A percentile compares a stretch with the other conserved stretches of the same genome.
These are phyloP conservation scores for Acorus calamus DNA, from an alignment of 106 monocot genomes.

Conservation along the genomic window DNA sequence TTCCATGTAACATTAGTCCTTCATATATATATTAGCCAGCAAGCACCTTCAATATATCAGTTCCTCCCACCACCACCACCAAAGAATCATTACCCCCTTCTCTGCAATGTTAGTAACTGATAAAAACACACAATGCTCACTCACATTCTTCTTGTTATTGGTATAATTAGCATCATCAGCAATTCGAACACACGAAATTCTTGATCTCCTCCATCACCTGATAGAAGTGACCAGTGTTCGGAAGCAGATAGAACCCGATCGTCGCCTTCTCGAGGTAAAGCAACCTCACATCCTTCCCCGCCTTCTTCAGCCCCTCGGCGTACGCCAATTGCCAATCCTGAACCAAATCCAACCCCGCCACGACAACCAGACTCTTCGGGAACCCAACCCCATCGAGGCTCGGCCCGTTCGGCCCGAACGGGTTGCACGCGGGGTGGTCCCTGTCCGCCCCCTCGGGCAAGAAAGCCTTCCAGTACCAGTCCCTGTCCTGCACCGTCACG, in stretches of 20 bases:
- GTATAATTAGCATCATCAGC: slow-evolving; percentile 11
- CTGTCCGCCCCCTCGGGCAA: slow-evolving; percentile 76
- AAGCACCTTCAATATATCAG: no score
- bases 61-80: no score
- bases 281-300: slow-evolving; percentile 55
- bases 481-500: slow-evolving; percentile 71
- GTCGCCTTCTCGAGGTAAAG: slow-evolving; percentile 71
- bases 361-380: slow-evolving; percentile 65
- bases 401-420: slow-evolving; percentile 59
- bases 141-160: no score
- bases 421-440: slow-evolving; percentile 86
- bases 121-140: no score
- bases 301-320: slow-evolving; percentile 49
- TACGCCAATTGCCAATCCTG: slow-evolving; percentile 72
- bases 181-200: slow-evolving; percentile 50
- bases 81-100: no score
- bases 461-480: slow-evolving; percentile 97
- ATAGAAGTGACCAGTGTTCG: slow-evolving; percentile 80
- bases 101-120: no score
- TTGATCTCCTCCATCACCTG: slow-evolving; percentile 92
- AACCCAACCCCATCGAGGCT: slow-evolving; percentile 40
- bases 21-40: no score
- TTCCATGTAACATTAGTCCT: no score
- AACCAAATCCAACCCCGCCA: slow-evolving; percentile 66
- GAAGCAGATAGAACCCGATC: slow-evolving; percentile 84